A percentile compares a stretch with the other conserved stretches of the same genome.
phyloP scores from a whole-genome alignment of 768 basidiomycete genomes.

The Lyophyllum atratum region DNA sequence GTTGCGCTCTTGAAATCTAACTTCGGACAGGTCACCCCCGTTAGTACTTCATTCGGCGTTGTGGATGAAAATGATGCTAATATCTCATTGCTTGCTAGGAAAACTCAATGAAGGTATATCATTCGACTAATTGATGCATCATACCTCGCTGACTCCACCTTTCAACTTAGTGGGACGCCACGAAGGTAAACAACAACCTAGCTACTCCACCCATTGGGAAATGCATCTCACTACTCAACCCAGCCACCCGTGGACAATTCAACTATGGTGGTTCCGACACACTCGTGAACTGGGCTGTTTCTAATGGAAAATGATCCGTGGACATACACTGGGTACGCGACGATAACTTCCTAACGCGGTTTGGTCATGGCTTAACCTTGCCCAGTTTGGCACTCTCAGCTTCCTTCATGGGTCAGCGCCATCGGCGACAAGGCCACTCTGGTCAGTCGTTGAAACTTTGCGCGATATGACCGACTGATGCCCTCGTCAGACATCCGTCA shows the following conservation, averaged over 20 bases:
- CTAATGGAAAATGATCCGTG: constrained; percentile 44
- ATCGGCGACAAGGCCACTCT: constrained; percentile 39
- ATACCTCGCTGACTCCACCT: not conserved
- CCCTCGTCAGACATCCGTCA: constrained; percentile 37
- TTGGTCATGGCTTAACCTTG: not conserved
- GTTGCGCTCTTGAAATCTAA: constrained; percentile 31
- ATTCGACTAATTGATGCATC: not conserved
- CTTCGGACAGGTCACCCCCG: constrained; percentile 41
- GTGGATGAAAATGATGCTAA: not conserved
- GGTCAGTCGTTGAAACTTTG: constrained; percentile 19
- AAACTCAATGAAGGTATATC: constrained; percentile 34
- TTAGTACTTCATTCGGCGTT: constrained; percentile 9
- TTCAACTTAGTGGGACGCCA: constrained; percentile 35
- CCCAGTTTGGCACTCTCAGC: constrained; percentile 35
- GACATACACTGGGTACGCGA: constrained; percentile 38
- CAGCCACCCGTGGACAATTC: constrained; percentile 30
- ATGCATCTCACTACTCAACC: not conserved
- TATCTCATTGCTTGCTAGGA: not conserved
- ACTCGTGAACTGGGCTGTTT: constrained; percentile 42
- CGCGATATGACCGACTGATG: not conserved
- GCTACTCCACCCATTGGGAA: not conserved
- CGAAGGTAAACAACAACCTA: constrained; percentile 26
- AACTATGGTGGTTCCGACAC: constrained; percentile 33
- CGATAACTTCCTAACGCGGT: not conserved
- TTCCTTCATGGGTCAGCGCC: constrained; percentile 42